A percentile compares a stretch with the other conserved stretches of the same genome.
phyloP scores from a whole-genome alignment of 2,329 filamentous ascomycete genomes.

The Colletotrichum paranaense region DNA sequence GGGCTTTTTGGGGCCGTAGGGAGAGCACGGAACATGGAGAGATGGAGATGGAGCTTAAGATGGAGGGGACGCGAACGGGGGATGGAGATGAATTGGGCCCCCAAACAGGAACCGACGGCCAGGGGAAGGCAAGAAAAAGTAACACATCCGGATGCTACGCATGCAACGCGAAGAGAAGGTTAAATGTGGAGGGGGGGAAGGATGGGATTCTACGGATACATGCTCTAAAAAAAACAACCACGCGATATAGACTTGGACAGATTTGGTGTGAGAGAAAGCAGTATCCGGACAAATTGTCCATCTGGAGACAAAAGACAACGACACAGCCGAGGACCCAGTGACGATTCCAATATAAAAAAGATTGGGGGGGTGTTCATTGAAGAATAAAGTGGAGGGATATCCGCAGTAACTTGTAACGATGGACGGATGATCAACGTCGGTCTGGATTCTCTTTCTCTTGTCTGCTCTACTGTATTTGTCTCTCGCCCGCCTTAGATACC shows the following conservation, averaged over 20 bases:
- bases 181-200: slow-evolving; percentile 1
- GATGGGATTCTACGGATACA: neutral
- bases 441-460: neutral
- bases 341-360: neutral
- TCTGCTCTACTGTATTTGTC: neutral
- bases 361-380: slow-evolving; percentile 8
- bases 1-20: slow-evolving; percentile 4
- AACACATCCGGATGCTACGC: neutral
- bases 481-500: neutral
- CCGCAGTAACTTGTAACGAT: neutral
- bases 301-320: neutral
- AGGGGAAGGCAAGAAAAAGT: slow-evolving; percentile 10
- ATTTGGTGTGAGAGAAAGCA: neutral
- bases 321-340: slow-evolving; percentile 1
- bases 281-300: neutral
- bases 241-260: too few relatives aligned
- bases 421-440: neutral
- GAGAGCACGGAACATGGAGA: slow-evolving; percentile 26
- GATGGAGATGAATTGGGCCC: slow-evolving; percentile 26
- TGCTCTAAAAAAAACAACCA: neutral
- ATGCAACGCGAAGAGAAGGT: slow-evolving; percentile 14
- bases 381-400: neutral
- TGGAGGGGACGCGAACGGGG: slow-evolving; percentile 21
- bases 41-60: slow-evolving; percentile 16
- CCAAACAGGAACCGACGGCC: slow-evolving; percentile 20